These are phyloP conservation scores for Termitomyces sp. DNA, from an alignment of 768 basidiomycete genomes.

Conservation along the genomic window DNA sequence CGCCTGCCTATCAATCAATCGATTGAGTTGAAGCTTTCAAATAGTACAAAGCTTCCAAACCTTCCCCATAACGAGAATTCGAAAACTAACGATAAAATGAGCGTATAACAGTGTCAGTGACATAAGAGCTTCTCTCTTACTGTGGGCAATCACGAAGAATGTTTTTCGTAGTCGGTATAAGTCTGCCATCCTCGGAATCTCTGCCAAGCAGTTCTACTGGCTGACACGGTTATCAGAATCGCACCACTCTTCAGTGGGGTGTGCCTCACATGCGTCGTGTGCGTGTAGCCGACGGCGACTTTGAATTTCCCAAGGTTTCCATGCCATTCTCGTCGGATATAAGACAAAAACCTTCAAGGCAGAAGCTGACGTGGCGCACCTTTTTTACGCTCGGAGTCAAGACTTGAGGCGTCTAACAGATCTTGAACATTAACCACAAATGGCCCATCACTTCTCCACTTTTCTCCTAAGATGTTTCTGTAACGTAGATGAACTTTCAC, in stretches of 20 bases:
- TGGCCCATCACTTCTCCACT: neutral
- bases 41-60: constrained; percentile 3
- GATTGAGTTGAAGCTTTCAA: neutral
- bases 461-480: neutral
- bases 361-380: neutral
- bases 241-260: neutral
- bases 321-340: constrained; percentile 2
- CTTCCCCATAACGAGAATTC: constrained; percentile 24
- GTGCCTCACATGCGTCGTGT: neutral
- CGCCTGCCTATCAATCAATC: constrained; percentile 18
- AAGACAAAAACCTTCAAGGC: too few species aligned
- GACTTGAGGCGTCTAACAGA: neutral
- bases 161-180: constrained; percentile 9
- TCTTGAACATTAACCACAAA: neutral
- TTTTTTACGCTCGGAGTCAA: neutral
- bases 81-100: constrained; percentile 11
- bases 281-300: constrained; percentile 1
- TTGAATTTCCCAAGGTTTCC: neutral
- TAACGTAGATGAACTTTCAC: constrained; percentile 5
- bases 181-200: neutral
- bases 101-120: too few species aligned
- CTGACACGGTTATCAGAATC: neutral
- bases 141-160: constrained; percentile 13
- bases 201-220: neutral
- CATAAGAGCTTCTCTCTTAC: neutral